These are phyloP conservation scores for Aspergillus biplanus DNA, from an alignment of 495 filamentous ascomycete genomes.

Conservation along the genomic window DNA sequence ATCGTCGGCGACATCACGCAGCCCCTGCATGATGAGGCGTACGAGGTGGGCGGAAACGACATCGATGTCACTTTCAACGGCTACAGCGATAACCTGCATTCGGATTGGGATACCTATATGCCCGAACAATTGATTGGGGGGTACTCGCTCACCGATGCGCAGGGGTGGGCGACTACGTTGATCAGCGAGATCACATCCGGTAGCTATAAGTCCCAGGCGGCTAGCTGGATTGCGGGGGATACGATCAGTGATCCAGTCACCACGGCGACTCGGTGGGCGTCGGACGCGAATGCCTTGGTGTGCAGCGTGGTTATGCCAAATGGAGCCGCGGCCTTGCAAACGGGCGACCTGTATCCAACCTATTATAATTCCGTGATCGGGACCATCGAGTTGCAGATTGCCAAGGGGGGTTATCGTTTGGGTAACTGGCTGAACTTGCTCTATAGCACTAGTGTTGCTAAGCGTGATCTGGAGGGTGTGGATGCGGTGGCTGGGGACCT, in stretches of 20 bases:
- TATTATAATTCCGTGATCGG: not conserved
- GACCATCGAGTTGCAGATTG: not conserved
- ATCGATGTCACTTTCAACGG: not conserved
- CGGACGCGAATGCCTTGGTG: not conserved
- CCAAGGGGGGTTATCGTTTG: not conserved
- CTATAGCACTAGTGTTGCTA: not conserved
- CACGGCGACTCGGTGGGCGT: not conserved
- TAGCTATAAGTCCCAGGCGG: not conserved
- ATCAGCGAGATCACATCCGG: not conserved
- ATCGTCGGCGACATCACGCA: not conserved
- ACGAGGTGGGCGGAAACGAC: not conserved
- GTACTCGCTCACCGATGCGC: not conserved
- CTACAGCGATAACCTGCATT: not conserved
- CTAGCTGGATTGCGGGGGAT: not conserved
- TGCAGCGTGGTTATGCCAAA: not conserved
- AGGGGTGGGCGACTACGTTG: not conserved
- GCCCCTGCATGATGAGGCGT: not conserved
- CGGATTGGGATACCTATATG: not conserved
- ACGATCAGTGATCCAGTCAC: not conserved
- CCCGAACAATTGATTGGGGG: not conserved
- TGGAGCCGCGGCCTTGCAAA: not conserved
- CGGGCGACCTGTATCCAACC: not conserved
- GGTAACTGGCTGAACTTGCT: not conserved
- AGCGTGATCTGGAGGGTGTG: not conserved
- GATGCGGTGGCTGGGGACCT: not conserved